phyloP scores from a whole-genome alignment of 176 grass and related monocot genomes.

The Triticum dicoccoides region DNA sequence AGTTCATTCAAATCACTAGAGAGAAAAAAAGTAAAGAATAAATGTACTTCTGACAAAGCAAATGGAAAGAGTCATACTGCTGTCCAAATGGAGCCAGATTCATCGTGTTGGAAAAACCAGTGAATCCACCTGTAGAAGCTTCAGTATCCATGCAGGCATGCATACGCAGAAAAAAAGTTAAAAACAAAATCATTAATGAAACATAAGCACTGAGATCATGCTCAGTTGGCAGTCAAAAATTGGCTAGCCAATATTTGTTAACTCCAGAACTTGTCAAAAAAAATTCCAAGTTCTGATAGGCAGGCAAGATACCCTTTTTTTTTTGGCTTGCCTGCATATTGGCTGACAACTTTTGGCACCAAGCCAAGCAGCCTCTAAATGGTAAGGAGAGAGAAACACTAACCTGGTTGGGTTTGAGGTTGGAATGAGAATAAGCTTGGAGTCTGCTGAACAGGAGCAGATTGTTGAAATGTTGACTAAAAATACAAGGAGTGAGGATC shows the following conservation, averaged over 20 bases:
- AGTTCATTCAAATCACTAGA: background rate
- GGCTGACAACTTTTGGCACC: background rate
- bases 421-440: constrained; percentile 65
- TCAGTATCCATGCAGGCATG: constrained; percentile 12
- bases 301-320: background rate
- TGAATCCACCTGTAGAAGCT: constrained; percentile 62
- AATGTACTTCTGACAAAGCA: constrained; percentile 17
- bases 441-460: constrained; percentile 59
- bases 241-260: background rate
- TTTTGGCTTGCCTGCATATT: background rate
- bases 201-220: background rate
- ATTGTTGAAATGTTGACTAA: constrained; percentile 46
- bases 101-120: constrained; percentile 49
- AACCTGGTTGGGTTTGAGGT: constrained; percentile 58
- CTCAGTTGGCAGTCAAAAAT: background rate
- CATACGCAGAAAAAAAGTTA: constrained; percentile 9
- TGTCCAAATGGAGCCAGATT: constrained; percentile 61
- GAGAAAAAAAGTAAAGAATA: constrained; percentile 5
- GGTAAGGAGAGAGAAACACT: constrained; percentile 6
- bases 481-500: constrained; percentile 21
- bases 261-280: background rate
- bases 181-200: background rate
- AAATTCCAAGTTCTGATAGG: background rate
- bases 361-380: background rate
- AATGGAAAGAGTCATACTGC: constrained; percentile 53